A percentile compares a stretch with the other conserved stretches of the same genome.
These are phyloP conservation scores for Sporisorium graminicola DNA, from an alignment of 1,284 basidiomycete species.

Conservation along the genomic window DNA sequence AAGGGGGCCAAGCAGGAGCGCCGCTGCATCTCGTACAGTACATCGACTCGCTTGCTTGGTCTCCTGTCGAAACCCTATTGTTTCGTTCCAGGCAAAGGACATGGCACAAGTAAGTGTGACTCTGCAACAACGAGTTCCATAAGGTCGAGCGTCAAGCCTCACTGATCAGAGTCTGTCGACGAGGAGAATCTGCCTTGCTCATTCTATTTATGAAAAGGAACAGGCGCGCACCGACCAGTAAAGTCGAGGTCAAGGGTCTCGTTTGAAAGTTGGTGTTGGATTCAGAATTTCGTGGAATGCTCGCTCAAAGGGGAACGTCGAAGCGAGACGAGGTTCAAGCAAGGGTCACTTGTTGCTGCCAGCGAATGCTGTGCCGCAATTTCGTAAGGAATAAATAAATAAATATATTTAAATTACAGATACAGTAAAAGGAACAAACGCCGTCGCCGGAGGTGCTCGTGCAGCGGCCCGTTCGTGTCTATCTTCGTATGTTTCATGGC, in stretches of 20 bases:
- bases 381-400: not conserved
- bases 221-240: not conserved
- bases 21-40: not conserved
- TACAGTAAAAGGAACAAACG: not conserved
- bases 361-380: not conserved
- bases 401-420: not conserved
- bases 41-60: not conserved
- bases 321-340: not conserved
- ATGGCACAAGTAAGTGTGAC: no score
- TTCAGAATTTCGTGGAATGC: not conserved
- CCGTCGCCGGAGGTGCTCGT: not conserved
- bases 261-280: not conserved
- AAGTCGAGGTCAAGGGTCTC: not conserved
- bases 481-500: not conserved
- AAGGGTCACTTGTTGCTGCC: not conserved
- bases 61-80: no score
- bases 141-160: not conserved
- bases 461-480: not conserved
- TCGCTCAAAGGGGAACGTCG: not conserved
- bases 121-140: not conserved
- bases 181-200: not conserved
- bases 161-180: no score
- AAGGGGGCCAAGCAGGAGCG: not conserved
- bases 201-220: not conserved
- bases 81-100: no score